A percentile compares a stretch with the other conserved stretches of the same genome.
These are phyloP conservation scores for Henningerozyma blattae DNA, from an alignment of 805 yeast genomes.

Conservation along the genomic window DNA sequence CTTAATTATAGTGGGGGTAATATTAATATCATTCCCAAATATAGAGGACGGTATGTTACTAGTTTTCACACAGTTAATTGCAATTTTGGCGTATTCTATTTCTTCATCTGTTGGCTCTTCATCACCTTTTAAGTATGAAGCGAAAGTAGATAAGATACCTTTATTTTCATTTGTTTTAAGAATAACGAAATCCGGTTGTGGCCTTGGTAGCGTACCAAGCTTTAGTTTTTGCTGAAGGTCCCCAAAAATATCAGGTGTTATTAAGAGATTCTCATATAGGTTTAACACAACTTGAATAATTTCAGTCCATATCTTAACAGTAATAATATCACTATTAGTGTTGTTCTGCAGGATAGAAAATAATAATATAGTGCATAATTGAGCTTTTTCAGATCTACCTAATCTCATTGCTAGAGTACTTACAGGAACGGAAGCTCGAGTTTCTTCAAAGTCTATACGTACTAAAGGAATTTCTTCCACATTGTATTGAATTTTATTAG, in stretches of 20 bases:
- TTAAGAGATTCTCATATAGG: constrained; percentile 58
- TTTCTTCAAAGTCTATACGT: constrained; percentile 35
- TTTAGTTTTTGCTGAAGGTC: constrained; percentile 48
- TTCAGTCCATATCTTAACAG: constrained; percentile 41
- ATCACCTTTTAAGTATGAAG: constrained; percentile 84
- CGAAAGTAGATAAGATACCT: constrained; percentile 77
- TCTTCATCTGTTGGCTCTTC: constrained; percentile 94
- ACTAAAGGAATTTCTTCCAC: constrained; percentile 27
- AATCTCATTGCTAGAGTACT: constrained; percentile 70
- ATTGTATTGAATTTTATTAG: constrained; percentile 2
- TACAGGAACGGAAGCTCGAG: constrained; percentile 48
- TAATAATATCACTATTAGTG: constrained; percentile 29
- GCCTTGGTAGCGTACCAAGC: constrained; percentile 41
- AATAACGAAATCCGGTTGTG: constrained; percentile 53
- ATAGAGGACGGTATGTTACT: constrained; percentile 48
- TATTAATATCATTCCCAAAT: constrained; percentile 30
- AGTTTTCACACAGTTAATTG: constrained; percentile 70
- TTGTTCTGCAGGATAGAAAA: constrained; percentile 61
- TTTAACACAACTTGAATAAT: constrained; percentile 49
- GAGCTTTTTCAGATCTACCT: constrained; percentile 86
- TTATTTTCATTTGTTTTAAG: constrained; percentile 50
- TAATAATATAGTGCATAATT: constrained; percentile 71
- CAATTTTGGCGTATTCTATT: constrained; percentile 69
- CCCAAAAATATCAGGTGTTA: constrained; percentile 48
- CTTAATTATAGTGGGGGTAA: constrained; percentile 19